Conservation (phyloP, 2,329 filamentous ascomycete genomes). For the Talaromyces verruculosus region DNA sequence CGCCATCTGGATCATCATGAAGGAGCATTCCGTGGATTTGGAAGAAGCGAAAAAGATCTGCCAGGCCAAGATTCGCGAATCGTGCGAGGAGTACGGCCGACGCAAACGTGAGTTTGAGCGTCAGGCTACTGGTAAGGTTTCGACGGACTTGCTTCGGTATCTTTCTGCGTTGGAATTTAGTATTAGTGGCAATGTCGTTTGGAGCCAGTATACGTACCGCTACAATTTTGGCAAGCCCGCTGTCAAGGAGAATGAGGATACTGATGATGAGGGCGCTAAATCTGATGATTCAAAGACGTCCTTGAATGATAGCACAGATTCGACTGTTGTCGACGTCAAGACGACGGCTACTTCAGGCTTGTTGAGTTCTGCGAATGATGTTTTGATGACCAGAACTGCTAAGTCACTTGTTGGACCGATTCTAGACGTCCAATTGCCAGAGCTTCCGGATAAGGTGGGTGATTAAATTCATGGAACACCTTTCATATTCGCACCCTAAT, state of each 20-base stretch:
- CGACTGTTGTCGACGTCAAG: neutral
- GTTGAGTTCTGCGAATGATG: neutral
- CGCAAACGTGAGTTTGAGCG: neutral
- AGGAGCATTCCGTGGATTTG: slow-evolving; percentile 31
- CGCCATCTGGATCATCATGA: slow-evolving; percentile 44
- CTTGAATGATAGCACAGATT: neutral
- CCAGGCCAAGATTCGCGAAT: neutral
- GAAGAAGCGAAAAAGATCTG: slow-evolving; percentile 28
- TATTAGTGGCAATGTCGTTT: neutral
- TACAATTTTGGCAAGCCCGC: neutral
- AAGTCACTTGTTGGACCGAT: neutral
- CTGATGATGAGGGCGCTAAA: neutral
- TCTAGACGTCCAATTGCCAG: neutral
- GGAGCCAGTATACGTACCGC: neutral
- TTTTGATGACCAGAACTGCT: neutral
- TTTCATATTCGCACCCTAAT: neutral
- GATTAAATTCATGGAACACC: neutral
- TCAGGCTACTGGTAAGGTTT: neutral
- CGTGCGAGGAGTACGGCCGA: neutral
- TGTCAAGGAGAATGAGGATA: neutral
- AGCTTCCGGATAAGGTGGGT: neutral
- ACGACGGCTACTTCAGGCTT: neutral
- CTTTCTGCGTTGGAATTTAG: neutral
- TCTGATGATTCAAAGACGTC: neutral
- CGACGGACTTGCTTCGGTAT: neutral